Conservation (phyloP, 1,284 basidiomycete genomes). For the Cystobasidium slooffiae region DNA sequence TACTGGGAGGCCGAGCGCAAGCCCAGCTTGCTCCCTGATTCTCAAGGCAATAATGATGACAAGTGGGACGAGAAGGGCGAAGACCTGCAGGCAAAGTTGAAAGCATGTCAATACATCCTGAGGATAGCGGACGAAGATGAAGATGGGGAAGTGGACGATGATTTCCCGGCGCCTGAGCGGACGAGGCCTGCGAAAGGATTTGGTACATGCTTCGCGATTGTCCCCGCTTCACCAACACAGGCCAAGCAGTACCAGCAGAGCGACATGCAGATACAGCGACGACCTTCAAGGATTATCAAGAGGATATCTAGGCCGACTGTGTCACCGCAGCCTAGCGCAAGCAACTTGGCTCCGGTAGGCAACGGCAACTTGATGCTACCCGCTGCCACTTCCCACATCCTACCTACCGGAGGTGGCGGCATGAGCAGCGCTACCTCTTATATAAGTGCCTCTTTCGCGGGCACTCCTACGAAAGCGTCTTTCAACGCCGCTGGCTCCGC, state of each 20-base stretch:
- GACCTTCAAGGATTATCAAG: conserved; percentile 69
- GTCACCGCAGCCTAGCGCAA: conserved; percentile 50
- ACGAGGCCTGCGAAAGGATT: conserved; percentile 84
- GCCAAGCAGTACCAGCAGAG: conserved; percentile 80
- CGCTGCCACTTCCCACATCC: conserved; percentile 39
- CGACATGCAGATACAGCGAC: conserved; percentile 75
- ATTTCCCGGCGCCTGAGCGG: conserved; percentile 94
- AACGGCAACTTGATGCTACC: not conserved
- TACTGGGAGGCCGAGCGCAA: conserved; percentile 87
- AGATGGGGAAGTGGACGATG: conserved; percentile 97
- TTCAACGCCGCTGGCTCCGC: conserved; percentile 27
- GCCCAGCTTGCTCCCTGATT: conserved; percentile 73
- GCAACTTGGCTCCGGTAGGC: conserved; percentile 55
- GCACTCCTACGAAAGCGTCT: conserved; percentile 33
- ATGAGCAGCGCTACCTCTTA: conserved; percentile 15
- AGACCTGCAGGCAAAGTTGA: conserved; percentile 66
- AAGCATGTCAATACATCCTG: conserved; percentile 89
- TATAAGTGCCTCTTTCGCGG: conserved; percentile 31
- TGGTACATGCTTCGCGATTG: conserved; percentile 74
- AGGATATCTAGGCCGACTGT: conserved; percentile 61
- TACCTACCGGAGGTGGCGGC: conserved; percentile 16
- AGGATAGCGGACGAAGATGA: conserved; percentile 95
- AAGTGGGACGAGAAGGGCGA: conserved; percentile 63
- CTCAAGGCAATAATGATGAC: conserved; percentile 58
- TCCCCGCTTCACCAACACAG: conserved; percentile 70